Evolutionary conservation across 2,329 filamentous ascomycete genomes (phyloP), one percentile per base, ranked within the genome.

Genomic region (Pestalotiopsis sp.): DNA sequence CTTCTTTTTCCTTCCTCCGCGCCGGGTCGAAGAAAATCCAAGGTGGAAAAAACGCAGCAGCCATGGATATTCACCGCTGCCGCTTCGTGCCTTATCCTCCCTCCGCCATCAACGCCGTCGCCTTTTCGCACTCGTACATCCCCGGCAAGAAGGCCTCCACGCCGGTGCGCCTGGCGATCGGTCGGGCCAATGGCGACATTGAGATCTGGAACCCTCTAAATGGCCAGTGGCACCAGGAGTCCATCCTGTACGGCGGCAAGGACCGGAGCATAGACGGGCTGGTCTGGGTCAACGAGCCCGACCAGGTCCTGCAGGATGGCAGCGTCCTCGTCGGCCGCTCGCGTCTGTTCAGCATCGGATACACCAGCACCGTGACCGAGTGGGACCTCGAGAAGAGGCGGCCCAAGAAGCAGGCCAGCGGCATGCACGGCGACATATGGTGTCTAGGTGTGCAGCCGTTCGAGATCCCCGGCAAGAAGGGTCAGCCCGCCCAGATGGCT

Each of bases 401-500:
- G 67, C 93, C 94, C 12, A 88, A 92, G 81, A 89, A 92, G 69
- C 92, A 97, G 79, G 94, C 93, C 20, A 94, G 93, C 75, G 96
- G 95, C 60, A 97, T 97, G 80, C 94, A 97, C 80, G 95, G 94
- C 72, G 95, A 98, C 76, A 95, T 98, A 70, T 99, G 96, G 96
- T 98, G 95, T 81, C 88, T 99, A 75, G 93, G 93, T 69, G 93
- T 92, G 14, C 95, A 98, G 81, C 96, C 95, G 3, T 71, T 75
- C 23, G 64, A 72, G 17, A 62, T 57, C 17, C 57, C 59, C 20
- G 39, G 38, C 27, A 67, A 67, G 27, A 57, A 67, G 13, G 65
- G 65, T 17, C 57, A 67, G 57, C 45, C 49, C 17, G 9, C 38
- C 14, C 36, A 62, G 39, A 63, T 67, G 82, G 64, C 64, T 4